phyloP scores from a whole-genome alignment of 495 filamentous ascomycete genomes.

The Neurospora discreta region DNA sequence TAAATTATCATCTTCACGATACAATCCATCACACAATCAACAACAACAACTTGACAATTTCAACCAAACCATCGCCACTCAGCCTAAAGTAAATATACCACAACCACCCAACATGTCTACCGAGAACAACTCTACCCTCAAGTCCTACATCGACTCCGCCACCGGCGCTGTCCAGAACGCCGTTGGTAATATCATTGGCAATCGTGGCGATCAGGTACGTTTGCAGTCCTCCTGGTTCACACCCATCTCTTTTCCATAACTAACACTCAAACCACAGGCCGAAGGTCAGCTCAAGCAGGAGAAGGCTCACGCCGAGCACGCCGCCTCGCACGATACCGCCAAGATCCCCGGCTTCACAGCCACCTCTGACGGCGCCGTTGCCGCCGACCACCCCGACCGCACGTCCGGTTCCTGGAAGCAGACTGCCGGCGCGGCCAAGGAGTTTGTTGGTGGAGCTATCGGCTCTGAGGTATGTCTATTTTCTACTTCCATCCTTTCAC shows the following conservation, averaged over 20 bases:
- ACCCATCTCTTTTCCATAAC: not conserved
- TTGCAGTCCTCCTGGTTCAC: not conserved
- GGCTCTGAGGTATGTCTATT: constrained; percentile 50
- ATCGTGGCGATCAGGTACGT: constrained; percentile 42
- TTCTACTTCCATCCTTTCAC: no score
- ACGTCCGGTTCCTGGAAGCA: constrained; percentile 70
- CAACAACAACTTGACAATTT: constrained; percentile 1
- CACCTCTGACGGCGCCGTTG: constrained; percentile 57
- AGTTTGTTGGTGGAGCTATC: constrained; percentile 61
- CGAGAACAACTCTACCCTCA: constrained; percentile 63
- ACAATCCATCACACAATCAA: not conserved
- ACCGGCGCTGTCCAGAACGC: constrained; percentile 60
- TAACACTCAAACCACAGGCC: constrained; percentile 11
- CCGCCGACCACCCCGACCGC: constrained; percentile 64
- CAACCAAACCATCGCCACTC: not conserved
- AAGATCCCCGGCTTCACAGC: constrained; percentile 60
- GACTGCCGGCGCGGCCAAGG: constrained; percentile 76
- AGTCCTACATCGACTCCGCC: constrained; percentile 74
- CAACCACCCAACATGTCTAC: constrained; percentile 45
- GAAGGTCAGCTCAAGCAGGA: constrained; percentile 48
- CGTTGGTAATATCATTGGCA: constrained; percentile 67
- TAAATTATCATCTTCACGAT: not conserved
- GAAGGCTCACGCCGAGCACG: constrained; percentile 51
- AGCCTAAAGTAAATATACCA: constrained; percentile 3
- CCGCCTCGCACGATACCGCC: constrained; percentile 58